A percentile compares a stretch with the other conserved stretches of the same genome.
Evolutionary conservation across 768 basidiomycete genomes (phyloP).

Genomic region (Suillus plorans): DNA sequence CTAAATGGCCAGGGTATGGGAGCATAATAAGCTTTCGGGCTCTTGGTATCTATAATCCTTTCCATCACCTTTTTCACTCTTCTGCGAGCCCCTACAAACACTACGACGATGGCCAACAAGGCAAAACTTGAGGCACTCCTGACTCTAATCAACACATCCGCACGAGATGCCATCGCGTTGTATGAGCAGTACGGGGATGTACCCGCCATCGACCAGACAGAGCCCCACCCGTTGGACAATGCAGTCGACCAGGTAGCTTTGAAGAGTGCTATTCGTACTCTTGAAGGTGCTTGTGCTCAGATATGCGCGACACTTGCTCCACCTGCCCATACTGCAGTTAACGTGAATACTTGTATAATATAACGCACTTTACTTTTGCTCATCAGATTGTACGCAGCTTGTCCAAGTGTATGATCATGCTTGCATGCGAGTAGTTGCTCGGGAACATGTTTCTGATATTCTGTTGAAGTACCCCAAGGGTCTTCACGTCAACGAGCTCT

Average conservation of each 20-base stretch:
- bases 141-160: constrained; percentile 30
- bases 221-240: no score
- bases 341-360: constrained; percentile 21
- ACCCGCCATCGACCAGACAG: no score
- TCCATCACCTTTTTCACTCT: not conserved
- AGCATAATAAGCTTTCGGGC: no score
- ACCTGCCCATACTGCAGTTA: constrained; percentile 31
- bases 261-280: no score
- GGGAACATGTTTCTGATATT: constrained; percentile 30
- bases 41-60: not conserved
- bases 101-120: constrained; percentile 14
- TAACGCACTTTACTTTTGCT: not conserved
- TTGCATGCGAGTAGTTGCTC: constrained; percentile 27
- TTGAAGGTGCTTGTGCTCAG: no score
- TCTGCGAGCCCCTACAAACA: not conserved
- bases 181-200: no score
- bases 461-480: constrained; percentile 28
- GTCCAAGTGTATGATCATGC: constrained; percentile 27
- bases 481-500: constrained; percentile 29
- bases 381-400: constrained; percentile 11
- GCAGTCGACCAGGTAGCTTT: no score
- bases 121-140: constrained; percentile 27
- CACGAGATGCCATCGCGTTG: constrained; percentile 14
- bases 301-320: constrained; percentile 22
- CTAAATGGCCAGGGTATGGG: no score